Base-by-base conservation (phyloP, 169 alveolate species). In the Eimeria sp. region DNA sequence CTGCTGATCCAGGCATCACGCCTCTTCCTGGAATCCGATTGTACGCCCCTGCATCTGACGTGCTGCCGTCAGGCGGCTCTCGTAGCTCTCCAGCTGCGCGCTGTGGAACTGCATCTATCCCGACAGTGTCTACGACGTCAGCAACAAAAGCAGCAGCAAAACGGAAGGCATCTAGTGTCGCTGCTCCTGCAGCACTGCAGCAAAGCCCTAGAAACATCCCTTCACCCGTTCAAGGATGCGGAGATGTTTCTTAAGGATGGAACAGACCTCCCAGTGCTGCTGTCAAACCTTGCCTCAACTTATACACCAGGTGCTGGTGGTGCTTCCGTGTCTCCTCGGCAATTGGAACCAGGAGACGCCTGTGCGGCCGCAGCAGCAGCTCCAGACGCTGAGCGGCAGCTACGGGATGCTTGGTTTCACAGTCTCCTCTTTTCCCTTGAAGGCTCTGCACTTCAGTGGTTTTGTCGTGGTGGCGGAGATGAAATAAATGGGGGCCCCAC, bases 31-130 rank as follows among this genome's bases (percentile, higher is more conserved):
- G 89, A 57, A 54, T 88, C 96, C 27, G 96, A 83, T 47, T 30
- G 89, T 40, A 61, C 91, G 47, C 95, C 90, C 75, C 82, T 73
- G 75, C 96, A 94, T 25, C 10, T 86, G 83, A 72, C 84, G 25
- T 58, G 86, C 58, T 65, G 91, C 87, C 94, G 96, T 22, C 67
- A 83, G 45, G 96, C 95, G 13, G 96, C 96, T n/a, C 84, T 94
- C 20, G 93, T 94, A 27, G 96, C 96, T 58, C 91, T 94, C 75
- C 96, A 94, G 90, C 90, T 83, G 83, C 65, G 84, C 22, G 94
- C 96, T 3, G 95, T 94, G 58, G 94, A 94, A 78, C 54, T 86
- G n/a, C 80, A 54, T 45, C 95, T 94, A 34, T 63, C 96, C 22
- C 93, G 89, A 22, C 82, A 83, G 75, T 58, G 87, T 80, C 40